Conservation (phyloP, 2,329 filamentous ascomycete species). For the Colletotrichum brevisporum region DNA sequence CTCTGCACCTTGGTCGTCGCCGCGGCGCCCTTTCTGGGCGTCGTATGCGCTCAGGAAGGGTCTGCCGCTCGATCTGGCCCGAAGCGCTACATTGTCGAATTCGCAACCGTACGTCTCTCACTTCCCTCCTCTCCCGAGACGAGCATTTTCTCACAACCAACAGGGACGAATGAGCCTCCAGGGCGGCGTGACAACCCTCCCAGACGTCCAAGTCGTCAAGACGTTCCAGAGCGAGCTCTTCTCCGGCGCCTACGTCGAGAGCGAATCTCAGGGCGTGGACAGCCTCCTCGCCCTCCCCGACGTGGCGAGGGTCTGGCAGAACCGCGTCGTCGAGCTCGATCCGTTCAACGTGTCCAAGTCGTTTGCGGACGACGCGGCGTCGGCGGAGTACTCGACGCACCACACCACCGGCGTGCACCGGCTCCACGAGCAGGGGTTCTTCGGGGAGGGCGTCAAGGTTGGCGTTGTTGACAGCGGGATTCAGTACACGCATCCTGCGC, state of each 20-base stretch:
- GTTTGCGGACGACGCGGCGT: slow-evolving; percentile 1
- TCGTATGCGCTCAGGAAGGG: neutral
- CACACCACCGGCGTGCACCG: slow-evolving; percentile 55
- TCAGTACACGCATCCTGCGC: slow-evolving; percentile 54
- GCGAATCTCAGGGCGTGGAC: slow-evolving; percentile 47
- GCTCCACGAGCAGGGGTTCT: slow-evolving; percentile 53
- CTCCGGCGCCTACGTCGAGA: slow-evolving; percentile 51
- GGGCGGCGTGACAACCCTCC: slow-evolving; percentile 5
- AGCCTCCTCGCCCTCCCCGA: slow-evolving; percentile 50
- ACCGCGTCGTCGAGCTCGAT: slow-evolving; percentile 19
- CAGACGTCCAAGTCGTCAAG: slow-evolving; percentile 26
- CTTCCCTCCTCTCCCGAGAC: no score
- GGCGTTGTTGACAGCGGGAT: slow-evolving; percentile 58
- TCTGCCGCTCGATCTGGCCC: neutral
- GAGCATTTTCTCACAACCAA: neutral
- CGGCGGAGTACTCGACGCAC: slow-evolving; percentile 44
- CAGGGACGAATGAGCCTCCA: slow-evolving; percentile 5
- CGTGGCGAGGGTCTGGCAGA: slow-evolving; percentile 53
- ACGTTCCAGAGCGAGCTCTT: slow-evolving; percentile 48
- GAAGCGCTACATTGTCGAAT: slow-evolving; percentile 38
- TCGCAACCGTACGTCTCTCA: neutral
- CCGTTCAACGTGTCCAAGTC: slow-evolving; percentile 5
- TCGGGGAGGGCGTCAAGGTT: slow-evolving; percentile 55
- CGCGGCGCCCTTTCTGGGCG: neutral
- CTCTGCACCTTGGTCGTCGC: neutral